A percentile compares a stretch with the other conserved stretches of the same genome.
Evolutionary conservation across 106 monocot species (phyloP).

Genomic region (Alisma plantagoaquatica): DNA sequence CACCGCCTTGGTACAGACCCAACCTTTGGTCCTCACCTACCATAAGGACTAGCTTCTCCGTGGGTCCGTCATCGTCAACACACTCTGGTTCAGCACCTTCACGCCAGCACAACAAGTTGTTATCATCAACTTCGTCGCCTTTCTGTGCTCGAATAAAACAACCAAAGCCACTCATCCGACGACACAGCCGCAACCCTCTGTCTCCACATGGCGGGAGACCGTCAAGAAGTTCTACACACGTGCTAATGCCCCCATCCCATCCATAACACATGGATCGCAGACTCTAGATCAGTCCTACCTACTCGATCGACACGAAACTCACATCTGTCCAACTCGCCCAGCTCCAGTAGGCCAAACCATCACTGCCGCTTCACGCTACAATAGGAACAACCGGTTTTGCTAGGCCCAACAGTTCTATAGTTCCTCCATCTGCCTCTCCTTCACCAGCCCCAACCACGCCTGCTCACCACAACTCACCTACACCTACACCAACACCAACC

Average conservation of each 20-base stretch:
- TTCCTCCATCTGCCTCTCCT: too few relatives aligned
- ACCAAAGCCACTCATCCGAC: constrained; percentile 4
- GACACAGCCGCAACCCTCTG: constrained; percentile 22
- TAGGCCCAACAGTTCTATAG: too few relatives aligned
- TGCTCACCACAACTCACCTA: too few relatives aligned
- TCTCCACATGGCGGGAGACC: constrained; percentile 48
- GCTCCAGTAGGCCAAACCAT: too few relatives aligned
- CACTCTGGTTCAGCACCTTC: constrained; percentile 64
- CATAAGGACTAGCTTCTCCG: constrained; percentile 57
- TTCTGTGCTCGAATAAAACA: too few relatives aligned
- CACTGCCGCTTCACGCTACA: too few relatives aligned
- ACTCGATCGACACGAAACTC: constrained; percentile 30
- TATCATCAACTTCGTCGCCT: constrained; percentile 47
- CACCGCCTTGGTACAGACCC: constrained; percentile 22
- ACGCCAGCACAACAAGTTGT: constrained; percentile 38
- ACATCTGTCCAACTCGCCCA: constrained; percentile 18
- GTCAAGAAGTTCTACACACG: constrained; percentile 24
- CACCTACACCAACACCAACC: too few relatives aligned
- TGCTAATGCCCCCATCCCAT: too few relatives aligned
- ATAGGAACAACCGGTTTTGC: too few relatives aligned
- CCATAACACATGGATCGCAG: constrained; percentile 31
- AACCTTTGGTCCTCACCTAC: constrained; percentile 36
- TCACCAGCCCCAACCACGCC: too few relatives aligned
- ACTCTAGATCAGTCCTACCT: constrained; percentile 27
- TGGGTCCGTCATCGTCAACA: constrained; percentile 41